A percentile compares a stretch with the other conserved stretches of the same genome.
Conservation (phyloP, 306 rosid genomes). For the Quercus engelmannii region DNA sequence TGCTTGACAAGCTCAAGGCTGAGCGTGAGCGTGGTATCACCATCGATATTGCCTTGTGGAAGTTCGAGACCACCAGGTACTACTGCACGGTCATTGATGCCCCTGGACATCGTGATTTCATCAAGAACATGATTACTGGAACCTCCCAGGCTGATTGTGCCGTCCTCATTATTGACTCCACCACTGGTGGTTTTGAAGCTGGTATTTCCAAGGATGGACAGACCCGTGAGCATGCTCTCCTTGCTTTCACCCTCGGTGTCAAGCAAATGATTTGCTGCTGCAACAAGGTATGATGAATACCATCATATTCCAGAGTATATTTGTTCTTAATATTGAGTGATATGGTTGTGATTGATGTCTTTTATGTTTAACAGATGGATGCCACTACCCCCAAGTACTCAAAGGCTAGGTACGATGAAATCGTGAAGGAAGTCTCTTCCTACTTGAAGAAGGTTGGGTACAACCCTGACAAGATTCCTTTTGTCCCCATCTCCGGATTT, state of each 20-base stretch:
- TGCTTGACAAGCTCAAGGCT: conserved; percentile 92
- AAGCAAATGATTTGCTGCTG: conserved; percentile 95
- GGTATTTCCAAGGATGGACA: conserved; percentile 97
- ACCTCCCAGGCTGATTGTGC: conserved; percentile 94
- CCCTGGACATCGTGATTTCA: conserved; percentile 90
- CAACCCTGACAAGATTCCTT: conserved; percentile 81
- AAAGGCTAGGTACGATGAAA: conserved; percentile 82
- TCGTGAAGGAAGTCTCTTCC: conserved; percentile 89
- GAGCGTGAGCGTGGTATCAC: conserved; percentile 97
- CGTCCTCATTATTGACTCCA: conserved; percentile 84
- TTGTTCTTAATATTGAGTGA: neutral
- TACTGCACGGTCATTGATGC: conserved; percentile 97
- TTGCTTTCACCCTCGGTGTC: conserved; percentile 93
- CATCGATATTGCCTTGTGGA: conserved; percentile 90
- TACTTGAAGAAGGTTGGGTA: conserved; percentile 91
- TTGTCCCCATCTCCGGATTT: conserved; percentile 91
- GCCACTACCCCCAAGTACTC: conserved; percentile 92
- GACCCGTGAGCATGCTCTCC: conserved; percentile 94
- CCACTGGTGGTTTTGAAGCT: conserved; percentile 93
- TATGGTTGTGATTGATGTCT: neutral
- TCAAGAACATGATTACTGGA: conserved; percentile 91
- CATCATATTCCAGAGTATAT: neutral
- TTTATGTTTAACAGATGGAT: conserved; percentile 58
- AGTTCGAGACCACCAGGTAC: conserved; percentile 83
- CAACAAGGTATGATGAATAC: conserved; percentile 50